These are phyloP conservation scores for Boletus patriciae DNA, from an alignment of 768 basidiomycete genomes.

Conservation along the genomic window DNA sequence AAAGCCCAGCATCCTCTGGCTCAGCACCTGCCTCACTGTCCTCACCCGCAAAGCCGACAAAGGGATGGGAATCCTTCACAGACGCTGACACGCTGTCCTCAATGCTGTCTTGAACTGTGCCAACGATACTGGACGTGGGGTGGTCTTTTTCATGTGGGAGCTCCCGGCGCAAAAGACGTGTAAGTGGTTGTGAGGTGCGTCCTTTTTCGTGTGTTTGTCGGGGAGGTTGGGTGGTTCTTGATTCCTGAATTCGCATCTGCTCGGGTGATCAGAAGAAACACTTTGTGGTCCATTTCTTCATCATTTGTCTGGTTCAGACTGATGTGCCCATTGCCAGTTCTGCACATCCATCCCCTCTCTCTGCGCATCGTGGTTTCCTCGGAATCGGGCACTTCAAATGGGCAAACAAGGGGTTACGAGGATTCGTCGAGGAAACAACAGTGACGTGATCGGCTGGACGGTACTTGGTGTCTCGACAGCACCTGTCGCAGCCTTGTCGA, in stretches of 20 bases:
- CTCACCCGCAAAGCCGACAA: constrained; percentile 67
- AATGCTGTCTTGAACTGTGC: constrained; percentile 47
- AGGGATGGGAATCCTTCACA: constrained; percentile 83
- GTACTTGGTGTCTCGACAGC: constrained; percentile 27
- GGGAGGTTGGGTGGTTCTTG: neutral
- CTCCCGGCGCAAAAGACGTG: constrained; percentile 72
- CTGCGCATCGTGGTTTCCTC: constrained; percentile 72
- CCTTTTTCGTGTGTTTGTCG: no score
- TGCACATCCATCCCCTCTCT: constrained; percentile 71
- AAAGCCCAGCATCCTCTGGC: constrained; percentile 73
- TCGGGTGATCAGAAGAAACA: constrained; percentile 50
- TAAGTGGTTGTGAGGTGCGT: constrained; percentile 49
- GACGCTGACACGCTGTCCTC: constrained; percentile 65
- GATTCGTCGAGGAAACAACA: no score
- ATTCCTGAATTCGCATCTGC: neutral
- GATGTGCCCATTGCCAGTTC: constrained; percentile 35
- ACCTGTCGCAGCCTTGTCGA: neutral
- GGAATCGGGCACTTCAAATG: constrained; percentile 75
- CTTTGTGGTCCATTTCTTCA: constrained; percentile 38
- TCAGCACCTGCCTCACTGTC: constrained; percentile 80
- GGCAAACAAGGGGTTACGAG: constrained; percentile 72
- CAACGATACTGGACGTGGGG: constrained; percentile 38
- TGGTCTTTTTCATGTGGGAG: constrained; percentile 85
- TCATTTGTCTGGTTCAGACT: neutral
- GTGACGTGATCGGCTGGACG: constrained; percentile 61